phyloP scores from a whole-genome alignment of 768 basidiomycete genomes.

The Xerocomellus chrysenteron region DNA sequence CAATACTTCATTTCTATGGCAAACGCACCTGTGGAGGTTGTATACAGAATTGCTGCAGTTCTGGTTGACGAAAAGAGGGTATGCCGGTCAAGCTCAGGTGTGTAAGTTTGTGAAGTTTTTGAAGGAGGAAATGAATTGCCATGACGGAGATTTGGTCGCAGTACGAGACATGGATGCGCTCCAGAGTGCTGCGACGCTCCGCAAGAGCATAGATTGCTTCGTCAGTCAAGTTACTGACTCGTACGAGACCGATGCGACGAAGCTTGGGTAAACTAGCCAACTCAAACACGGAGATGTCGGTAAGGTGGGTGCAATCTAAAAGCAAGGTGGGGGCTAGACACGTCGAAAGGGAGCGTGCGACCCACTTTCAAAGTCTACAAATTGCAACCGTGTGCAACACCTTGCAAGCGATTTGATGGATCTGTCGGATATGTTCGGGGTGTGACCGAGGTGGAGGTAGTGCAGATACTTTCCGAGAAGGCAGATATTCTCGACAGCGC shows the following conservation, averaged over 20 bases:
- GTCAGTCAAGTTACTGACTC: conserved; percentile 91
- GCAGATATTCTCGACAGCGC: conserved; percentile 79
- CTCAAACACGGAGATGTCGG: conserved; percentile 94
- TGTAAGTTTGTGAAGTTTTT: conserved; percentile 85
- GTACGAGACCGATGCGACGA: conserved; percentile 91
- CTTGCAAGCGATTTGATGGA: conserved; percentile 83
- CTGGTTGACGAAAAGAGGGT: conserved; percentile 79
- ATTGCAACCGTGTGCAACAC: conserved; percentile 85
- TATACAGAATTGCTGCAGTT: conserved; percentile 88
- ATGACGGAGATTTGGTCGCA: conserved; percentile 93
- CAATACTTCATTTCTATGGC: not conserved
- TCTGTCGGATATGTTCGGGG: conserved; percentile 83
- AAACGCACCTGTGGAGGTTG: conserved; percentile 75
- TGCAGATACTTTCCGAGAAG: conserved; percentile 89
- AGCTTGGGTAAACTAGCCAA: conserved; percentile 85
- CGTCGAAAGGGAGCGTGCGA: conserved; percentile 13
- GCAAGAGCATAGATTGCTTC: conserved; percentile 88
- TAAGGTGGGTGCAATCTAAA: conserved; percentile 79
- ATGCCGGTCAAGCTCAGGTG: conserved; percentile 99
- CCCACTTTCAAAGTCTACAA: conserved; percentile 95
- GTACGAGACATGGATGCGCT: conserved; percentile 95
- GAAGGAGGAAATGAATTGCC: conserved; percentile 87
- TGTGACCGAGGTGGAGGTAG: conserved; percentile 94
- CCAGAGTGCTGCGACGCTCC: conserved; percentile 81
- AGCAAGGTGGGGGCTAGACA: conserved; percentile 8